Evolutionary conservation across 805 yeast genomes (phyloP).

Genomic region (Lachancea meyersii): DNA sequence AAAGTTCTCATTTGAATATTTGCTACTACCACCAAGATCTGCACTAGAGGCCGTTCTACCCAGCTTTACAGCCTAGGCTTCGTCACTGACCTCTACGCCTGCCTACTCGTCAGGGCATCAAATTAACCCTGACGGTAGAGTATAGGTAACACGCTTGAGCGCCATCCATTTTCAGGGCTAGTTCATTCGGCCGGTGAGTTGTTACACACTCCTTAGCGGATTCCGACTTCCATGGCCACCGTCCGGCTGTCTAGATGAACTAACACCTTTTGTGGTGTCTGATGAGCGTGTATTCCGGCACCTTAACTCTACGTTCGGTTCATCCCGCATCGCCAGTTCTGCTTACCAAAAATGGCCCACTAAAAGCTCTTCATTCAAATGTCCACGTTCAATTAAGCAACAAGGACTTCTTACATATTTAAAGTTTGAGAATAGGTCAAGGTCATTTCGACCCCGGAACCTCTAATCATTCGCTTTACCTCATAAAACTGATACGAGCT

Average conservation of each 20-base stretch:
- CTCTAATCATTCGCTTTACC: constrained; percentile 40
- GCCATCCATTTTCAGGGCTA: constrained; percentile 41
- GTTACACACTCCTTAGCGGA: constrained; percentile 50
- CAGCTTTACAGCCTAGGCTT: constrained; percentile 38
- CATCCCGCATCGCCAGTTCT: constrained; percentile 44
- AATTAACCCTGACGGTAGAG: constrained; percentile 36
- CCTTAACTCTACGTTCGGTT: constrained; percentile 39
- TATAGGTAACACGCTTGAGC: constrained; percentile 39
- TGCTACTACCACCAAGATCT: constrained; percentile 41
- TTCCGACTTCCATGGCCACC: constrained; percentile 49
- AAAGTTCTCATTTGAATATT: constrained; percentile 39
- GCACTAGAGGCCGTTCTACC: constrained; percentile 39
- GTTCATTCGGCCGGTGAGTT: constrained; percentile 49
- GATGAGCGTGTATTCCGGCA: constrained; percentile 41
- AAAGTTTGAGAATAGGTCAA: constrained; percentile 39
- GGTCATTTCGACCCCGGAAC: constrained; percentile 37
- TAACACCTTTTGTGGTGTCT: constrained; percentile 42
- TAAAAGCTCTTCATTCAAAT: constrained; percentile 39
- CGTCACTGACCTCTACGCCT: constrained; percentile 40
- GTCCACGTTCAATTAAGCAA: constrained; percentile 39
- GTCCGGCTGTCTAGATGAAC: constrained; percentile 45
- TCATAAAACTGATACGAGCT: constrained; percentile 40
- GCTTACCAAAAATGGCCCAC: constrained; percentile 44
- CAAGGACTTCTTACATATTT: constrained; percentile 39
- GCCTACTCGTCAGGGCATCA: constrained; percentile 39